Percentiles rank a stretch among this genome's conserved stretches.
These are phyloP conservation scores for Fusarium acutatum DNA, from an alignment of 2,329 filamentous ascomycete genomes.

Conservation along the genomic window DNA sequence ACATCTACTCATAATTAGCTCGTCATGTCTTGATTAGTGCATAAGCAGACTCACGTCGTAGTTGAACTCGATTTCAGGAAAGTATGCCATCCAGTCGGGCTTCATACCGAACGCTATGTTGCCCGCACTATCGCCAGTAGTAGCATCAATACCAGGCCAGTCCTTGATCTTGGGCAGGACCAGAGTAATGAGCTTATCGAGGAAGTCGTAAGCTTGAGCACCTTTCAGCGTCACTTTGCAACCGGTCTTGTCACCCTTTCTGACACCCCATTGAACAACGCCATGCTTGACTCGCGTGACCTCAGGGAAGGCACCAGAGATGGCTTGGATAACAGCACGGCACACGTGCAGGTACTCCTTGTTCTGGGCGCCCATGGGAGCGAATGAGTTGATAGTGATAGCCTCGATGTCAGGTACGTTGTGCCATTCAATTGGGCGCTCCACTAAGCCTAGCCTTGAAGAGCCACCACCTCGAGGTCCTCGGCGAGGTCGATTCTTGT, in stretches of 20 bases:
- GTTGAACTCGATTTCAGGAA: constrained; percentile 95
- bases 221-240: constrained; percentile 81
- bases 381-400: constrained; percentile 80
- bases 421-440: constrained; percentile 78
- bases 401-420: constrained; percentile 86
- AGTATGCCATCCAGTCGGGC: constrained; percentile 78
- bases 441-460: constrained; percentile 74
- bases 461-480: constrained; percentile 78
- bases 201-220: constrained; percentile 86
- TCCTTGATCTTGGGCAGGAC: constrained; percentile 97
- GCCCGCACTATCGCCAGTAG: constrained; percentile 84
- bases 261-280: constrained; percentile 79
- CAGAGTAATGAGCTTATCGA: constrained; percentile 88
- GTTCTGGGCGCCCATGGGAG: constrained; percentile 75
- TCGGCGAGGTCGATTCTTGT: constrained; percentile 86
- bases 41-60: constrained; percentile 76
- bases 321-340: constrained; percentile 83
- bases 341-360: constrained; percentile 82
- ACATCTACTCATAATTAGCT: constrained; percentile 56
- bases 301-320: constrained; percentile 78
- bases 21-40: background rate
- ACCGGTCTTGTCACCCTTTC: constrained; percentile 74
- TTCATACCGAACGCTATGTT: constrained; percentile 87
- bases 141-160: constrained; percentile 74
- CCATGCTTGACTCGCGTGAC: constrained; percentile 75